A percentile compares a stretch with the other conserved stretches of the same genome.
Evolutionary conservation across 345 rosid species (phyloP).

Genomic region (Acer yangbiense): DNA sequence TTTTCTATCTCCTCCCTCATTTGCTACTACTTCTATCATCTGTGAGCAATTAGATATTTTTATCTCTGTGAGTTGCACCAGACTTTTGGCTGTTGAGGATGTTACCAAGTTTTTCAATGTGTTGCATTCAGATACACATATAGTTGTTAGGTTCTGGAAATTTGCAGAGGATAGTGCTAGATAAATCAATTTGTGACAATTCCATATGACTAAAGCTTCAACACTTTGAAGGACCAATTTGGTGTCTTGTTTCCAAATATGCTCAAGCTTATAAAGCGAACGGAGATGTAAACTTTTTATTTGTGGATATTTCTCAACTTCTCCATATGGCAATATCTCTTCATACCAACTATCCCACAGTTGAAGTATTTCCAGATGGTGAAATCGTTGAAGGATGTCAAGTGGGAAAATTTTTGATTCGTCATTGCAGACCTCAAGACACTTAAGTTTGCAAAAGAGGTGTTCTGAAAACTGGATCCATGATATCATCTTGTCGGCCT

Average conservation of each 20-base stretch:
- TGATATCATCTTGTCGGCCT: too few relatives aligned
- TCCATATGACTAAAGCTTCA: background rate
- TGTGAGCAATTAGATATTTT: background rate
- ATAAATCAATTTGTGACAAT: background rate
- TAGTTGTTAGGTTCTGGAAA: background rate
- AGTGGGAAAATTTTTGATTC: too few relatives aligned
- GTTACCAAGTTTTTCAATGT: constrained; percentile 2
- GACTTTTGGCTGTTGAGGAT: constrained; percentile 11
- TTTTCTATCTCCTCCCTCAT: background rate
- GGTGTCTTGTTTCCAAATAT: constrained; percentile 17
- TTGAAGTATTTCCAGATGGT: too few relatives aligned
- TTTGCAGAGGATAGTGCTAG: background rate
- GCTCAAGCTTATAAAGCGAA: background rate
- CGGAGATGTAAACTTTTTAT: background rate
- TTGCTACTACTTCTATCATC: background rate
- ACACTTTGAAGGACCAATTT: constrained; percentile 7
- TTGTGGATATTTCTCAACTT: background rate
- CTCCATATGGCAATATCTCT: too few relatives aligned
- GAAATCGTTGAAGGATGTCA: too few relatives aligned
- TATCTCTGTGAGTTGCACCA: background rate
- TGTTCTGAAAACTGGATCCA: too few relatives aligned
- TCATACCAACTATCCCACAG: too few relatives aligned
- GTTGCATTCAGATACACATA: background rate
- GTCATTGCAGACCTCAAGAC: too few relatives aligned
- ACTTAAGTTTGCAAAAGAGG: too few relatives aligned